Evolutionary conservation across 2,329 filamentous ascomycete genomes (phyloP), one percentile per base, ranked within the genome.

Genomic region (Ascochyta koolunga): DNA sequence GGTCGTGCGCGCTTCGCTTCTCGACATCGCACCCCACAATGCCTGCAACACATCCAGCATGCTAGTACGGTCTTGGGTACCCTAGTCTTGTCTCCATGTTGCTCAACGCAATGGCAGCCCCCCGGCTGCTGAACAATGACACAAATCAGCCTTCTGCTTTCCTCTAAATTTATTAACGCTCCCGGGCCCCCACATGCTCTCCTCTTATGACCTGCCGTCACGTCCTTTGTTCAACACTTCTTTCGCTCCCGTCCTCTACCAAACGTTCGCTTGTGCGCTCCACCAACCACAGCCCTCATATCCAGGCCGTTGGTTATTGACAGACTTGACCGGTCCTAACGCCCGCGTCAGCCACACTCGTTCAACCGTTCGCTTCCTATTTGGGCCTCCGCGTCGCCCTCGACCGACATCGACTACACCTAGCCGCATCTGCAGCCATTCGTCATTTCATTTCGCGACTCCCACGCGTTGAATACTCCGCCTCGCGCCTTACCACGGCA

Each of bases 141-240:
- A 60, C 62, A 65, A 56, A 52, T 64, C 68, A 68, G 67, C 64
- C 62, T 56, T 64, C 59, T 58, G 54, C 58, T 60, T 42, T 65
- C 62, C 63, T 61, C 62, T 66, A 66, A 70, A 69, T 69, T 69
- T 69, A 71, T 61, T 66, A 65, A 64, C 54, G 58, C 57, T 69
- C 58, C 55, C 64, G 61, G 50, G 56, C 64, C 67, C 68, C 69
- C 72, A 66, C 66, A 60, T 54, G 54, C 62, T 64, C 51, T 62
- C 42, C 52, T 55, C 54, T 47, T 45, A 60, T 60, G 53, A 39
- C 53, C 46, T 56, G 53, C 54, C 58, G 45, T 61, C 58, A 55
- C 56, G 61, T 64, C 64, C 54, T 61, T 65, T 56, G 47, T 69
- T 66, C 61, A 59, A 45, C 56, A 55, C 55, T 56, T 51, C 62